These are phyloP conservation scores for Rubroshorea leprosula DNA, from an alignment of 345 rosid genomes.

Conservation along the genomic window DNA sequence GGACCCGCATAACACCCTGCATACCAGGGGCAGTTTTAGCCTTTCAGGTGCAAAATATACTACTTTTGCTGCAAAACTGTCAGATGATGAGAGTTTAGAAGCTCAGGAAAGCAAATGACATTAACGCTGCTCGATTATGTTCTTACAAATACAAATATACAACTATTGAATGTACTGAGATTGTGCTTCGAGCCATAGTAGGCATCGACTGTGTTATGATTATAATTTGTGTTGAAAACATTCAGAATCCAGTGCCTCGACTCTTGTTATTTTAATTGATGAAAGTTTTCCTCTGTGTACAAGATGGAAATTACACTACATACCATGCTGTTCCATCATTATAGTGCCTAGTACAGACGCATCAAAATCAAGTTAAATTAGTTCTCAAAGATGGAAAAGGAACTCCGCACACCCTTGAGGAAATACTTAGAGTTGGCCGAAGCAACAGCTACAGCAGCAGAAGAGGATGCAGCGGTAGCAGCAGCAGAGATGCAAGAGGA, in stretches of 20 bases:
- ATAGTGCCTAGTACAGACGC: not conserved
- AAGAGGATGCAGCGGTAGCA: constrained; percentile 7
- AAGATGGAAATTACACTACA: not conserved
- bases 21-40: no score
- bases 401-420: constrained; percentile 27
- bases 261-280: no score
- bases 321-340: not conserved
- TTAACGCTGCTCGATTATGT: no score
- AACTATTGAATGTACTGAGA: no score
- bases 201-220: no score
- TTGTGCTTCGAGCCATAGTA: no score
- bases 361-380: constrained; percentile 6
- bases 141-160: no score
- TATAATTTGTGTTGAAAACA: no score
- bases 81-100: no score
- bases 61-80: not conserved
- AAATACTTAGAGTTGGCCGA: constrained; percentile 22
- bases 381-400: constrained; percentile 26
- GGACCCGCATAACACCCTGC: not conserved
- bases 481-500: constrained; percentile 6
- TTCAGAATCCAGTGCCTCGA: no score
- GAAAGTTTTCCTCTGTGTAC: not conserved
- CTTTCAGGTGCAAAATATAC: no score
- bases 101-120: no score
- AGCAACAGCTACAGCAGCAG: constrained; percentile 13